These are phyloP conservation scores for Yarrowia alimentaria DNA, from an alignment of 805 yeast genomes.

Conservation along the genomic window DNA sequence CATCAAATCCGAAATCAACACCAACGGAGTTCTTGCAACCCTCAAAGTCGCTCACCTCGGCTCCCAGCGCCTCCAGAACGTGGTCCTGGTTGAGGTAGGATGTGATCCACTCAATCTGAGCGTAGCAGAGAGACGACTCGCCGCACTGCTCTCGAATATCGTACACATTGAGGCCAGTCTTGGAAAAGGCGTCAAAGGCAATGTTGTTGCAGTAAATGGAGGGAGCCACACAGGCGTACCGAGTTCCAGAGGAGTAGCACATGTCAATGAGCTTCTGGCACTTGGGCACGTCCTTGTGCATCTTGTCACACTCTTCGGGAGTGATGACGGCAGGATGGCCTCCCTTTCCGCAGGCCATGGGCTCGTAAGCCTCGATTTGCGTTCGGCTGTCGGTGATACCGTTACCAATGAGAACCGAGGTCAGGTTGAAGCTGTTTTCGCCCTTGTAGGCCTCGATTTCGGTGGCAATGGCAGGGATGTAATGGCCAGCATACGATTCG, in stretches of 20 bases:
- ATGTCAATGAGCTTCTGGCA: constrained; percentile 60
- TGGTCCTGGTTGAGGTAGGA: constrained; percentile 69
- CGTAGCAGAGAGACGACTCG: constrained; percentile 59
- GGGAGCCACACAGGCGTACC: constrained; percentile 81
- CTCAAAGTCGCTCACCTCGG: constrained; percentile 59
- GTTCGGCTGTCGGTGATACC: constrained; percentile 84
- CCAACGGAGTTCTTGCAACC: constrained; percentile 63
- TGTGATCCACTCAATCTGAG: constrained; percentile 66
- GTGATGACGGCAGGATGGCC: constrained; percentile 69
- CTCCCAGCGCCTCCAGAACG: constrained; percentile 78
- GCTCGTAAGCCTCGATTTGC: constrained; percentile 77
- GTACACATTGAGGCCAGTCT: constrained; percentile 61
- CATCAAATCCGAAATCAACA: constrained; percentile 76
- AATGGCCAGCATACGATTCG: constrained; percentile 92
- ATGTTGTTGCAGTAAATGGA: constrained; percentile 73
- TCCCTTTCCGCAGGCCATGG: constrained; percentile 92
- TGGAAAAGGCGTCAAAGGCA: constrained; percentile 59
- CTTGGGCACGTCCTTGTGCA: constrained; percentile 59
- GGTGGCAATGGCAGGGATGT: constrained; percentile 77
- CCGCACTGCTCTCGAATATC: constrained; percentile 55
- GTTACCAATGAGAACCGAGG: constrained; percentile 86
- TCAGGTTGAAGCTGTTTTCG: constrained; percentile 56
- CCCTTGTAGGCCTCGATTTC: constrained; percentile 49
- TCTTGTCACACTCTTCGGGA: constrained; percentile 63
- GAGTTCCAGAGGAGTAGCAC: constrained; percentile 63